Evolutionary conservation across 495 filamentous ascomycete genomes (phyloP).

Genomic region (Amphirosellinia nigrospora): DNA sequence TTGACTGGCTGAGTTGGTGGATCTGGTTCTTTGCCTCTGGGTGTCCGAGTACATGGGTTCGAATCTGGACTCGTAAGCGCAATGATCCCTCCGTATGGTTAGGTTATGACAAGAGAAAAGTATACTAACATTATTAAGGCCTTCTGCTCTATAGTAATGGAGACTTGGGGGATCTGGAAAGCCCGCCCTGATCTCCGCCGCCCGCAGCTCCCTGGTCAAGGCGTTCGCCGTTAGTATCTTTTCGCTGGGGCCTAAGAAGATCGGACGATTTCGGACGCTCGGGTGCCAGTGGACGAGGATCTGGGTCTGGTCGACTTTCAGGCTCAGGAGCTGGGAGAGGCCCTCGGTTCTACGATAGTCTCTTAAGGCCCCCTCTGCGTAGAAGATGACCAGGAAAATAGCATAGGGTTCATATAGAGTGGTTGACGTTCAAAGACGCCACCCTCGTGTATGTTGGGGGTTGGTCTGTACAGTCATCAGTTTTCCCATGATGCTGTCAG

Average conservation of each 20-base stretch:
- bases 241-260: neutral
- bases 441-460: neutral
- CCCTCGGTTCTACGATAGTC: neutral
- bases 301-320: neutral
- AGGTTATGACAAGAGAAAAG: neutral
- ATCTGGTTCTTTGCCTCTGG: neutral
- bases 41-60: neutral
- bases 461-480: neutral
- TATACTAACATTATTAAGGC: neutral
- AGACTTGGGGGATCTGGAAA: neutral
- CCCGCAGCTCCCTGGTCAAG: neutral
- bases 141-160: neutral
- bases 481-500: too few relatives aligned
- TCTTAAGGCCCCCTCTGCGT: neutral
- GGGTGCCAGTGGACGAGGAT: neutral
- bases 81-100: too few relatives aligned
- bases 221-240: neutral
- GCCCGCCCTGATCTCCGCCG: neutral
- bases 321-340: neutral
- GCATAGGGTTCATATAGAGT: neutral
- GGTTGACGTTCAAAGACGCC: neutral
- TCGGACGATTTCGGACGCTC: neutral
- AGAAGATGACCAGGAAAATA: neutral
- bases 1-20: too few relatives aligned
- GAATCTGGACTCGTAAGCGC: neutral